A percentile compares a stretch with the other conserved stretches of the same genome.
Evolutionary conservation across 179 eudicot genomes (phyloP).

Genomic region (Vitellaria paradoxa): DNA sequence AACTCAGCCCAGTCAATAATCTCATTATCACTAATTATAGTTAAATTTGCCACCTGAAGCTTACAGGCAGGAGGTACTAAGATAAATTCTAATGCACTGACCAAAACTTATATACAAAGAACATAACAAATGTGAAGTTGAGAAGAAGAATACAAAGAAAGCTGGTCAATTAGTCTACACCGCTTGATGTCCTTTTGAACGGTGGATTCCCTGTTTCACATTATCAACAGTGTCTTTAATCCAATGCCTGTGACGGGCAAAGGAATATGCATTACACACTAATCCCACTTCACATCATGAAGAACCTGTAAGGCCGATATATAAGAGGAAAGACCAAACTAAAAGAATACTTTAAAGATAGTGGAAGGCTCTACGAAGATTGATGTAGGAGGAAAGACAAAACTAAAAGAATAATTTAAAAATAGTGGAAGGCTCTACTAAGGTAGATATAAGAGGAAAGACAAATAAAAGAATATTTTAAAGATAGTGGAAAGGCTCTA

Average conservation of each 20-base stretch:
- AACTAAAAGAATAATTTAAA: too few species aligned
- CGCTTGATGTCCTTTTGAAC: not conserved
- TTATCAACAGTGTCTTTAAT: not conserved
- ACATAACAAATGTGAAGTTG: not conserved
- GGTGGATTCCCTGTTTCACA: not conserved
- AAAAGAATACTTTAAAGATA: not conserved
- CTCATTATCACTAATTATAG: not conserved
- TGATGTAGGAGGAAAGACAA: too few species aligned
- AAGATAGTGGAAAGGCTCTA: not conserved
- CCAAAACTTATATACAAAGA: not conserved
- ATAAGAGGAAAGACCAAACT: conserved; percentile 3
- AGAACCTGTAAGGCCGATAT: too few species aligned
- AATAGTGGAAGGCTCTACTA: too few species aligned
- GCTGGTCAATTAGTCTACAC: conserved; percentile 1
- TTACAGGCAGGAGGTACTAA: not conserved
- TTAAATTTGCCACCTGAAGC: too few species aligned
- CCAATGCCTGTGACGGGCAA: not conserved
- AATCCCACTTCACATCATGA: conserved; percentile 7
- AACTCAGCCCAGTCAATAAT: too few species aligned
- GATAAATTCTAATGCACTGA: not conserved
- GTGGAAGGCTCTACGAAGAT: not conserved
- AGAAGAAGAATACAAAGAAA: not conserved
- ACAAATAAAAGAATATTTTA: too few species aligned
- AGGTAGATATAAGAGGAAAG: too few species aligned
- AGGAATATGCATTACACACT: not conserved